These are phyloP conservation scores for Pulchroboletus neoregius DNA, from an alignment of 1,284 basidiomycete species.

Conservation along the genomic window DNA sequence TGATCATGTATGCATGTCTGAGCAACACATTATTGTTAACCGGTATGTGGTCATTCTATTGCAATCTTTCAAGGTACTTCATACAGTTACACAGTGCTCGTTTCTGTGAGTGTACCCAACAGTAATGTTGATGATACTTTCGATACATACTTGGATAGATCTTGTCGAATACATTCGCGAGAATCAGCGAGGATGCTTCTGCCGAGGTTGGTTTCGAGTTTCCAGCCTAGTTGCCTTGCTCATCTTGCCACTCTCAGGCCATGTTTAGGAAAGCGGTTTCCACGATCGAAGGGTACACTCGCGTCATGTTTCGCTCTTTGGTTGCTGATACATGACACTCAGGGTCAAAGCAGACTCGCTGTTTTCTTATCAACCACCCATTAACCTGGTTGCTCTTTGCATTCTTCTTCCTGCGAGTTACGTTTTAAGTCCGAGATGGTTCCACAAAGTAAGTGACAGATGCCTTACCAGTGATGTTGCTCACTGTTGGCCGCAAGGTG, in stretches of 20 bases:
- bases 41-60: slow-evolving; percentile 40
- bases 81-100: slow-evolving; percentile 51
- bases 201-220: slow-evolving; percentile 62
- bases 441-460: slow-evolving; percentile 63
- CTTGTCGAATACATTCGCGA: slow-evolving; percentile 89
- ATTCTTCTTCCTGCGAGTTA: slow-evolving; percentile 83
- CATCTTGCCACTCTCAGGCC: slow-evolving; percentile 45
- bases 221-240: neutral
- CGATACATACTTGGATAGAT: slow-evolving; percentile 51
- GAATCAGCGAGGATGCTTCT: slow-evolving; percentile 85
- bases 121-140: neutral
- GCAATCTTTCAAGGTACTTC: slow-evolving; percentile 4
- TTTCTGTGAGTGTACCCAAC: slow-evolving; percentile 55
- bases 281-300: slow-evolving; percentile 77
- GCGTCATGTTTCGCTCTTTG: neutral
- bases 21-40: slow-evolving; percentile 85
- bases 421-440: slow-evolving; percentile 73
- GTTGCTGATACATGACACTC: slow-evolving; percentile 24
- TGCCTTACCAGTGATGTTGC: neutral
- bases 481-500: slow-evolving; percentile 44
- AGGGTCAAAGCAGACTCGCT: slow-evolving; percentile 85
- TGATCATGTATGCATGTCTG: slow-evolving; percentile 83
- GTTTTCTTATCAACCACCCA: slow-evolving; percentile 90
- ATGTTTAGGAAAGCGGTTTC: slow-evolving; percentile 91
- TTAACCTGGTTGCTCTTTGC: slow-evolving; percentile 80